Base-by-base conservation (phyloP, 495 filamentous ascomycete genomes). In the Corynascus novoguineensis region DNA sequence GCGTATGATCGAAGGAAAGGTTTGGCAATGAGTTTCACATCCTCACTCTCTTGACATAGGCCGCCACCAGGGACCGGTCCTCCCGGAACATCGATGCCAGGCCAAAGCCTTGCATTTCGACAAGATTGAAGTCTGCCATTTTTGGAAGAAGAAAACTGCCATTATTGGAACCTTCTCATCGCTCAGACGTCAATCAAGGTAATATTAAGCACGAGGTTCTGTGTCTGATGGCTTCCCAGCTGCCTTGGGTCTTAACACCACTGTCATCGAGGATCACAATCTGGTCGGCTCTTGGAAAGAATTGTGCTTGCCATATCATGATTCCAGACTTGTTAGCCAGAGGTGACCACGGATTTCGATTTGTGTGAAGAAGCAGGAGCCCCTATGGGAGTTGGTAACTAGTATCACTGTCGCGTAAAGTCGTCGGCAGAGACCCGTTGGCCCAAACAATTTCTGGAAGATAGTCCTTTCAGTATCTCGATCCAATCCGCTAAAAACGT, bases 401-500 rank as follows among this genome's bases (percentile, higher is more conserved):
- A 75, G 46, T 4, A 81, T 54, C 1, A 79, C 70, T 0, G 78
- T 77, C 0, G 68, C 72, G 2, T 63, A 57, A 15, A 40, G 31
- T 51, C 68, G 52, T 21, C 69, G 57, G 12, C 78, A 60, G 0
- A 80, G 32, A 0, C 79, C 78, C 3, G 60, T 21, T 1, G 59
- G 54, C 0, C 76, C 74, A 22, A 81, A 59, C 2, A 81, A 53
- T 21, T 70, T 68, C 6, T 66, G 22, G 35, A 73, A 62, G 15
- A 77, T 58, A 15, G 61, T 60, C 8, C 64, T 57, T 53, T 76
- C 70, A 0, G 77, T 75, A 21, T 61, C 54, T 0, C 63, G 61
- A 45, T 77, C 74, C 1, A 75, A 59, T 3, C 65, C 70, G 53
- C 63, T 71, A 44, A 77, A 70, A 5, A 64, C 50, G 50, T 77